phyloP scores from a whole-genome alignment of 2,329 filamentous ascomycete genomes.

The Pseudocercospora cruenta region DNA sequence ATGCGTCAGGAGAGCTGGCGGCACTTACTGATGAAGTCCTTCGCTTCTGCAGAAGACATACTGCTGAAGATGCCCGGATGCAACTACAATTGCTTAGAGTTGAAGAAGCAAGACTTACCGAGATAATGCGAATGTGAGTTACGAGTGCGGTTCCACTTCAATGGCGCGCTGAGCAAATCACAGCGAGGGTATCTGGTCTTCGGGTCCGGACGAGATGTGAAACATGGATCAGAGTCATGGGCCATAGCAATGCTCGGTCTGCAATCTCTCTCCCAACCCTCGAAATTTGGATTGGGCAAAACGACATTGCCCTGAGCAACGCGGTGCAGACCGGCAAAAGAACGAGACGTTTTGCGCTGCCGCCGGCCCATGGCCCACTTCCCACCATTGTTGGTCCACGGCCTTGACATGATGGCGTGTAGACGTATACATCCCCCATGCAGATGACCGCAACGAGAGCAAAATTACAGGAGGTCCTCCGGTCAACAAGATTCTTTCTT shows the following conservation, averaged over 20 bases:
- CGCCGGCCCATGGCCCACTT: too few species aligned
- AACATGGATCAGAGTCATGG: neutral
- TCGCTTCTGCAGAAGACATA: constrained; percentile 8
- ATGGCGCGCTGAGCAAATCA: constrained; percentile 1
- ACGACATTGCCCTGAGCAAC: neutral
- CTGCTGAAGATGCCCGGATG: constrained; percentile 16
- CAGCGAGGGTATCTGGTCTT: constrained; percentile 8
- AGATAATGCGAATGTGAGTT: constrained; percentile 14
- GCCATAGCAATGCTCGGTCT: neutral
- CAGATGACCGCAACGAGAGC: too few species aligned
- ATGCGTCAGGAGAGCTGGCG: constrained; percentile 13
- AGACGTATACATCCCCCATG: too few species aligned
- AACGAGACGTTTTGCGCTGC: too few species aligned
- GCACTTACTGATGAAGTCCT: constrained; percentile 10
- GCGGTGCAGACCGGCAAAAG: neutral
- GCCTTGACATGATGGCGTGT: too few species aligned
- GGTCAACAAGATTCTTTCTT: too few species aligned
- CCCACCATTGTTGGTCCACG: too few species aligned
- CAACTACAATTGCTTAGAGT: constrained; percentile 15
- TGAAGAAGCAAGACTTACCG: constrained; percentile 15
- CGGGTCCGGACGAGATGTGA: neutral
- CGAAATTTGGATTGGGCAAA: neutral
- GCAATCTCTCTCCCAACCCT: neutral
- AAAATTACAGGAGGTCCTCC: too few species aligned
- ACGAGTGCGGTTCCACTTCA: neutral